These are phyloP conservation scores for Borealophlyctis nickersoniae DNA, from an alignment of 192 early-diverging fungal genomes.

Conservation along the genomic window DNA sequence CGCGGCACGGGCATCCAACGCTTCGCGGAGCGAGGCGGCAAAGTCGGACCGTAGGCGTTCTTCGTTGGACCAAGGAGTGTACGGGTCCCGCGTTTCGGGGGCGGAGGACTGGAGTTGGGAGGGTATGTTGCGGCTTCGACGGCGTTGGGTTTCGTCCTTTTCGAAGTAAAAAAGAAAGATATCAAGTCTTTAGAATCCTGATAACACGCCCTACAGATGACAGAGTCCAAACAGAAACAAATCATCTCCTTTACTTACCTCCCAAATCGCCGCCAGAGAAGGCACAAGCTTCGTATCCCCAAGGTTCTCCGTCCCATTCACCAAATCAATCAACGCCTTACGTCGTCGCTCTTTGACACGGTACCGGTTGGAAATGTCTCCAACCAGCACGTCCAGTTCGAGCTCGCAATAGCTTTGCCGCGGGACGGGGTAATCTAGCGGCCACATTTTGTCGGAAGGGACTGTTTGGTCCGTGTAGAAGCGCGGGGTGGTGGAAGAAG, in stretches of 20 bases:
- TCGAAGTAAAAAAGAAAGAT: no score
- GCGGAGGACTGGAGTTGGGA: conserved; percentile 1
- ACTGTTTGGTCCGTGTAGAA: not conserved
- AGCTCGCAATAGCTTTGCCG: conserved; percentile 68
- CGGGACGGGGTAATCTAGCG: not conserved
- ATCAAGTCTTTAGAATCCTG: no score
- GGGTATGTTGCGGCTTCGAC: conserved; percentile 20
- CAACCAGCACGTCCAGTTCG: conserved; percentile 65
- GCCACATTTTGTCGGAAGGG: conserved; percentile 13
- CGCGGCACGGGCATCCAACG: no score
- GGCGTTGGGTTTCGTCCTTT: conserved; percentile 52
- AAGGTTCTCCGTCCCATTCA: not conserved
- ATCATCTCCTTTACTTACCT: conserved; percentile 22
- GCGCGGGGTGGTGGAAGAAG: no score
- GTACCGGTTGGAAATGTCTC: conserved; percentile 62
- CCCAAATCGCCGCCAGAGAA: conserved; percentile 60
- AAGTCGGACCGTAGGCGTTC: not conserved
- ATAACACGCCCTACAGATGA: no score
- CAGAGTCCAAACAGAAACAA: conserved; percentile 17
- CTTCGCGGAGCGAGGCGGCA: not conserved
- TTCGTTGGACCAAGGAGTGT: conserved; percentile 28
- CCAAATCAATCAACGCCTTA: conserved; percentile 24
- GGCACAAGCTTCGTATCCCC: conserved; percentile 53
- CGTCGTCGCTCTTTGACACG: conserved; percentile 33
- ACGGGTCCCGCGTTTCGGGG: conserved; percentile 6